Evolutionary conservation across 768 basidiomycete species (phyloP), one percentile per base, ranked within the genome.

Genomic region (Tylopilus sp.): DNA sequence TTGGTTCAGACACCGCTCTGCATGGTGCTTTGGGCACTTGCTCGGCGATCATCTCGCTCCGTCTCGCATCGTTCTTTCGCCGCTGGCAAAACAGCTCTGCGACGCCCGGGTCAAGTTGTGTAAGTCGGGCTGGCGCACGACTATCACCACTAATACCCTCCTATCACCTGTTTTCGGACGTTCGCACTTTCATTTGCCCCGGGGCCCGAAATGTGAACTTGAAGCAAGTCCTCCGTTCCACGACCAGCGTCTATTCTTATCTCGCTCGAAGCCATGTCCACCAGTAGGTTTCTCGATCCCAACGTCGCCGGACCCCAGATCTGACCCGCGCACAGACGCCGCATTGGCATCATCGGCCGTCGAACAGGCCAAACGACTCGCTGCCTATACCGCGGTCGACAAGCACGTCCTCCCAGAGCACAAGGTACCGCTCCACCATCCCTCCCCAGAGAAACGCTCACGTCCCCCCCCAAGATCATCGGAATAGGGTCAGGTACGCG

Each of bases 331-430:
- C 30, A 21, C 9, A 62, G 57, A 28, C 30, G 21, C 24, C 34
- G 54, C 82, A 59, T 76, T 75, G 36, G 43, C 55, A n/a, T 26
- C 50, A 12, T 47, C 59, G 3, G 65, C 67, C 6, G 75, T 98
- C 36, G 96, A 98, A 63, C 78, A 79, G 48, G 85, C 93, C 17
- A 99, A 99, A 72, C 79, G 82, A 48, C 78, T 96, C 17, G 97
- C 97, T 10, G 97, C 97, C 4, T 95, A 84, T 72, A 89, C 90
- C 1, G 97, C 97, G 0, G 96, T 99, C 2, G 96, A 98, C 67
- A 79, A 83, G 45, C 89, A 98, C 72, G 79, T 99, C 29, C 78
- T 79, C 51, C 81, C 86, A 25, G 80, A 92, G 60, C 87, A 98
- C 72, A 87, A 85, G 76, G 94, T 89, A 61, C 52, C 78, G 69